A percentile compares a stretch with the other conserved stretches of the same genome.
phyloP scores from a whole-genome alignment of 352 stramenopile species.

The Globisporangium camurandrum region DNA sequence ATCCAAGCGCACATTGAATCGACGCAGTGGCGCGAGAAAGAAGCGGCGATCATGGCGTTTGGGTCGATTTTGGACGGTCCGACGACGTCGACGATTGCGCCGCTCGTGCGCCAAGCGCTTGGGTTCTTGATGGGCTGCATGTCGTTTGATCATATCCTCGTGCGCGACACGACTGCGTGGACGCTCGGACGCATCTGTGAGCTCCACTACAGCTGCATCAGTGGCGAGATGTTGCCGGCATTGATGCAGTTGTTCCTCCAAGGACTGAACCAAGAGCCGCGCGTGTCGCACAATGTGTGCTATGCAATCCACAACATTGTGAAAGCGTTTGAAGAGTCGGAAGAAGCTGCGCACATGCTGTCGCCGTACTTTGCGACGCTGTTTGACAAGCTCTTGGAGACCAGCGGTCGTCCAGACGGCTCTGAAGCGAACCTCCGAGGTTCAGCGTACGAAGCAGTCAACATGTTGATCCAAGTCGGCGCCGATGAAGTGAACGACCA shows the following conservation, averaged over 20 bases:
- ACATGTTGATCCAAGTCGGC: conserved; percentile 88
- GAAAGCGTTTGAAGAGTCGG: conserved; percentile 86
- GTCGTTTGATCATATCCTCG: conserved; percentile 87
- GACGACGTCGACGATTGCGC: conserved; percentile 85
- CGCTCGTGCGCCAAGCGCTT: conserved; percentile 90
- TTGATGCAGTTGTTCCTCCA: conserved; percentile 86
- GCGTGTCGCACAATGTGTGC: conserved; percentile 92
- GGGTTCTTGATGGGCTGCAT: conserved; percentile 90
- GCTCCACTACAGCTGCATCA: conserved; percentile 89
- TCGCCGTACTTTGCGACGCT: conserved; percentile 88
- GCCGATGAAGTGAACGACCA: conserved; percentile 67
- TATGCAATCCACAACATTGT: conserved; percentile 96
- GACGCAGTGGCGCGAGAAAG: conserved; percentile 92
- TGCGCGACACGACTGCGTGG: conserved; percentile 96
- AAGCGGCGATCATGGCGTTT: conserved; percentile 97
- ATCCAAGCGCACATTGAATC: conserved; percentile 93
- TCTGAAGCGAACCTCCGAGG: conserved; percentile 88
- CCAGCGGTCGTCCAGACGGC: conserved; percentile 83
- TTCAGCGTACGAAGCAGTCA: conserved; percentile 91
- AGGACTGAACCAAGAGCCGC: conserved; percentile 80
- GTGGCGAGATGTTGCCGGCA: conserved; percentile 81
- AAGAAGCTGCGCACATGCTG: conserved; percentile 78
- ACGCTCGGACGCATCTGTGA: conserved; percentile 95
- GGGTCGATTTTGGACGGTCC: conserved; percentile 93
- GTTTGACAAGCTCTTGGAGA: conserved; percentile 90